Conservation (phyloP, 1,139 yeast species). For the Blastobotrys buckinghamii region DNA sequence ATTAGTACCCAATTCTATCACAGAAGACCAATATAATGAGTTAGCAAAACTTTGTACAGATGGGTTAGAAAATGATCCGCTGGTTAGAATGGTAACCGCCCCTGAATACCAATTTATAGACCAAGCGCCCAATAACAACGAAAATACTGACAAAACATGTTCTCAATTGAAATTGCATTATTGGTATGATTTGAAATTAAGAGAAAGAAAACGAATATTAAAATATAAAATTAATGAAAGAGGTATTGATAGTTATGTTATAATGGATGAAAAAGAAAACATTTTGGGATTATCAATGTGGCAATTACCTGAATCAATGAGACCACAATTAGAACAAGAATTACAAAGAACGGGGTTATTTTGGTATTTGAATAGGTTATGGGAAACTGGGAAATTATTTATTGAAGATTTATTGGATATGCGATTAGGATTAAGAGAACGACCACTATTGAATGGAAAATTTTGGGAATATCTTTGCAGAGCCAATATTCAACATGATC, state of each 20-base stretch:
- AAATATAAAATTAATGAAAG: neutral
- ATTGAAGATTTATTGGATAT: neutral
- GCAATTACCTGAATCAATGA: slow-evolving; percentile 13
- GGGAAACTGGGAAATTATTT: neutral
- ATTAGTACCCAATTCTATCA: neutral
- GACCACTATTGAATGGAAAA: neutral
- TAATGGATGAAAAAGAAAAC: neutral
- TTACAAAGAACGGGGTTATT: slow-evolving; percentile 10
- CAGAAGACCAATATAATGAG: neutral
- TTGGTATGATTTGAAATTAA: neutral
- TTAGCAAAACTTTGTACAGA: slow-evolving; percentile 3
- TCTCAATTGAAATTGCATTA: neutral
- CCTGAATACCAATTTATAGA: slow-evolving; percentile 1
- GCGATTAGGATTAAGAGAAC: neutral
- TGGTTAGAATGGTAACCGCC: slow-evolving; percentile 3
- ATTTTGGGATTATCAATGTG: slow-evolving; percentile 13
- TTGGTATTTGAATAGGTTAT: neutral
- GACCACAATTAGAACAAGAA: slow-evolving; percentile 9
- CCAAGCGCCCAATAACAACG: neutral
- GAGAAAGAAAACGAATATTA: slow-evolving; percentile 4
- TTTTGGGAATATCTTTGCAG: neutral
- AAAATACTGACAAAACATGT: slow-evolving; percentile 4
- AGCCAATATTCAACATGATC: neutral
- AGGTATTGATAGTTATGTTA: neutral
- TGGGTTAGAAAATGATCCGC: slow-evolving; percentile 7